Conservation (phyloP, 2,329 filamentous ascomycete genomes). For the Botrytis squamosa region DNA sequence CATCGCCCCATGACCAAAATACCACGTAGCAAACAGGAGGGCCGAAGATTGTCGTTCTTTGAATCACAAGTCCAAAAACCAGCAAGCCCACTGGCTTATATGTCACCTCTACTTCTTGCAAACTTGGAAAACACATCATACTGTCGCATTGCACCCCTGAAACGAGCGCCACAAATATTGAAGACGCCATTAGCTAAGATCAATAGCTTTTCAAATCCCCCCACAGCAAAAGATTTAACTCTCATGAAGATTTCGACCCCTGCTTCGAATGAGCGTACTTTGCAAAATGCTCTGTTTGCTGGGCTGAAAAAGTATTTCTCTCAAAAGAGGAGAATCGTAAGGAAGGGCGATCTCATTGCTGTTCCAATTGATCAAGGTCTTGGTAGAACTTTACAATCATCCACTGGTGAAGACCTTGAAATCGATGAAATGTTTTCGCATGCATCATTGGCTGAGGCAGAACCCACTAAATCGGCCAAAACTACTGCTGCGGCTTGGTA, state of each 20-base stretch:
- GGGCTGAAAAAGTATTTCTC: constrained; percentile 89
- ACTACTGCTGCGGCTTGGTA: constrained; percentile 79
- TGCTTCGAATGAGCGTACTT: constrained; percentile 76
- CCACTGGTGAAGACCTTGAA: constrained; percentile 55
- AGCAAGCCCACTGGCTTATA: constrained; percentile 62
- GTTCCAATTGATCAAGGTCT: constrained; percentile 85
- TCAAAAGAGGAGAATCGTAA: constrained; percentile 75
- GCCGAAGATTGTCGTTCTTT: constrained; percentile 59
- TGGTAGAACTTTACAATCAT: constrained; percentile 72
- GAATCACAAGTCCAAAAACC: constrained; percentile 65
- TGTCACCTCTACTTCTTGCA: constrained; percentile 82
- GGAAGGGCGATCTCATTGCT: constrained; percentile 82
- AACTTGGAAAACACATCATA: constrained; percentile 80
- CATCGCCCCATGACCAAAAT: constrained; percentile 61
- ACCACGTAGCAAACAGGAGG: constrained; percentile 52
- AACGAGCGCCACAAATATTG: constrained; percentile 48
- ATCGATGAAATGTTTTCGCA: constrained; percentile 65
- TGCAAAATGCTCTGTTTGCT: constrained; percentile 83
- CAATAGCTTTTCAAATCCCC: constrained; percentile 55
- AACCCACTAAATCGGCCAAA: constrained; percentile 40
- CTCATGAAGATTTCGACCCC: constrained; percentile 87
- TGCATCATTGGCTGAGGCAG: constrained; percentile 51
- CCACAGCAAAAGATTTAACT: constrained; percentile 72
- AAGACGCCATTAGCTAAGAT: constrained; percentile 57
- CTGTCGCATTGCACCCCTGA: constrained; percentile 72